Conservation (phyloP, 345 rosid genomes). For the Viola odorata region DNA sequence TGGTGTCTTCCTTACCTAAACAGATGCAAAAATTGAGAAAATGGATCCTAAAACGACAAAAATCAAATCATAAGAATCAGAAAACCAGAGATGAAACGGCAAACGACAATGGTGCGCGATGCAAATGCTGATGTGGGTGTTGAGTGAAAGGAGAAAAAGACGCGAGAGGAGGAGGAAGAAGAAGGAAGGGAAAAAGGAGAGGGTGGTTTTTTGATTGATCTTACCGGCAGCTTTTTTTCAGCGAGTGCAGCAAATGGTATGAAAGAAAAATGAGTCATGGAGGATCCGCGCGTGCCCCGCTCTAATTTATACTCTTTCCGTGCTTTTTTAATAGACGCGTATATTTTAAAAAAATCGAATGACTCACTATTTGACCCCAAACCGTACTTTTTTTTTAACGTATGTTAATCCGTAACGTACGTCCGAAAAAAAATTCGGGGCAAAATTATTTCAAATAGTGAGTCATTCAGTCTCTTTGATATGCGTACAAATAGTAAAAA, state of each 20-base stretch:
- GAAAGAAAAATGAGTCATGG: neutral
- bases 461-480: too few species aligned
- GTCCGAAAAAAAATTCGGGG: too few species aligned
- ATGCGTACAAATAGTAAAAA: too few species aligned
- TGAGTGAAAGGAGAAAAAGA: neutral
- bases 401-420: too few species aligned
- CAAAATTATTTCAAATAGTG: too few species aligned
- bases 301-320: too few species aligned
- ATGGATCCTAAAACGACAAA: neutral
- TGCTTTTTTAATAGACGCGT: too few species aligned
- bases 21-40: neutral
- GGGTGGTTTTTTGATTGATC: neutral
- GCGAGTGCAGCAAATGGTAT: neutral
- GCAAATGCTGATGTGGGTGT: neutral
- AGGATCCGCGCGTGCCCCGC: too few species aligned
- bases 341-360: too few species aligned
- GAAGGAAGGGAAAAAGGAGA: neutral
- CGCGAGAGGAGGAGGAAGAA: neutral
- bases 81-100: neutral
- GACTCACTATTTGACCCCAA: too few species aligned
- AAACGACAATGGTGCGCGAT: neutral
- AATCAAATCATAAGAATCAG: neutral
- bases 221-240: conserved; percentile 6
- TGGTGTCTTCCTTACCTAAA: neutral
- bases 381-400: too few species aligned